A percentile compares a stretch with the other conserved stretches of the same genome.
Evolutionary conservation across 1,284 basidiomycete species (phyloP).

Genomic region (Cutaneotrichosporon spelunceum): DNA sequence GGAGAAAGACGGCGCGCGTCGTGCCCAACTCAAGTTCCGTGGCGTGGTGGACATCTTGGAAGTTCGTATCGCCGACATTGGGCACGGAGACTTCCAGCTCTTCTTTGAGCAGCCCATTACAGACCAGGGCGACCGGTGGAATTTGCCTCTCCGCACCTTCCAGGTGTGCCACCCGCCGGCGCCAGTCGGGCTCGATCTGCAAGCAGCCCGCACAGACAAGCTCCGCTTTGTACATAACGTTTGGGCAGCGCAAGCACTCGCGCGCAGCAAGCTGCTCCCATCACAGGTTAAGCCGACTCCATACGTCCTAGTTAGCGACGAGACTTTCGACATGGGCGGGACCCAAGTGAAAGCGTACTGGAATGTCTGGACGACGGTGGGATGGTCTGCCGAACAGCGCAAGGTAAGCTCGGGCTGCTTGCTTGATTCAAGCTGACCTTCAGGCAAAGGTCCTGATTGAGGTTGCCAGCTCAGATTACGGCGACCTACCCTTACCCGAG

Average conservation of each 20-base stretch:
- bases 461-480: conserved; percentile 64
- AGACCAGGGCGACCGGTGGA: conserved; percentile 78
- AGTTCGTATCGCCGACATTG: conserved; percentile 75
- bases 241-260: conserved; percentile 77
- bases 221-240: conserved; percentile 78
- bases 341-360: conserved; percentile 17
- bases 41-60: conserved; percentile 83
- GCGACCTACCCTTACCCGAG: neutral
- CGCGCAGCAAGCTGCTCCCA: conserved; percentile 60
- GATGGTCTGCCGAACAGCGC: conserved; percentile 18
- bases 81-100: conserved; percentile 79
- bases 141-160: conserved; percentile 71
- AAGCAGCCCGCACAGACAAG: conserved; percentile 64
- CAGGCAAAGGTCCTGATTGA: conserved; percentile 70
- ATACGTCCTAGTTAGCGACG: conserved; percentile 57
- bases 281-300: conserved; percentile 43
- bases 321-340: conserved; percentile 56
- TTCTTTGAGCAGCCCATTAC: conserved; percentile 74
- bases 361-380: conserved; percentile 19
- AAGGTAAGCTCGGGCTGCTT: conserved; percentile 56
- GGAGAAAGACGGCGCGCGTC: conserved; percentile 55
- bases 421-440: neutral
- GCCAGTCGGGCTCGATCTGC: conserved; percentile 62
- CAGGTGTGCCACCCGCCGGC: conserved; percentile 69
- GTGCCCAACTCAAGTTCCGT: conserved; percentile 76